Percentiles rank a stretch among this genome's conserved stretches.
These are phyloP conservation scores for Dendrobium nobile DNA, from an alignment of 106 monocot genomes.

Conservation along the genomic window DNA sequence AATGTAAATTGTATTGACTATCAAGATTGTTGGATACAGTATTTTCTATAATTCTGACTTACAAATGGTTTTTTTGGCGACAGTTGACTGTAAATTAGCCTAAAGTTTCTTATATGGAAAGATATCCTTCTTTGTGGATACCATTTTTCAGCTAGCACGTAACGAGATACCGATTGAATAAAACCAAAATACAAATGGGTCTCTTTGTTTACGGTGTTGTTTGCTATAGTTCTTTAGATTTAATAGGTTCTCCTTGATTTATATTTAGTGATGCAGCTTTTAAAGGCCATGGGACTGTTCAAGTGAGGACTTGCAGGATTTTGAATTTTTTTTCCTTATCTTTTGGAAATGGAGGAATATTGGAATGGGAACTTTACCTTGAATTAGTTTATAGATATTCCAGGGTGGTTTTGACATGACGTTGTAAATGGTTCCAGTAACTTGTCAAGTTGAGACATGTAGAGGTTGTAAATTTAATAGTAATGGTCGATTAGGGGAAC, in stretches of 20 bases:
- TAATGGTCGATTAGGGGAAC: neutral
- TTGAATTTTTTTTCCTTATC: neutral
- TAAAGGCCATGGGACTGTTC: too few relatives aligned
- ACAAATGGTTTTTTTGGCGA: neutral
- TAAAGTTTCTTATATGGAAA: neutral
- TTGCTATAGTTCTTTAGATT: neutral
- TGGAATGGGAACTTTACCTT: neutral
- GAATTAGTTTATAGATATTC: neutral
- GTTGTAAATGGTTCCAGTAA: neutral
- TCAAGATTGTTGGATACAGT: neutral
- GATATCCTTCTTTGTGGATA: neutral
- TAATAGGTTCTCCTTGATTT: neutral
- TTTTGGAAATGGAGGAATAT: neutral
- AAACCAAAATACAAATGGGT: neutral
- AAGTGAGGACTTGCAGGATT: too few relatives aligned
- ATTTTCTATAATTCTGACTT: neutral
- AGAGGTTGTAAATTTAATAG: neutral
- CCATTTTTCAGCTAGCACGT: neutral
- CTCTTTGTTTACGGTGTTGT: neutral
- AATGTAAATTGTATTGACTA: neutral
- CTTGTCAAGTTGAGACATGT: neutral
- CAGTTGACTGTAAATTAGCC: neutral
- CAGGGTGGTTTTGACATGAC: neutral
- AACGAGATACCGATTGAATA: neutral
- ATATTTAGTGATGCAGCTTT: neutral